These are phyloP conservation scores for Botrytis medusae DNA, from an alignment of 2,329 filamentous ascomycete genomes.

Conservation along the genomic window DNA sequence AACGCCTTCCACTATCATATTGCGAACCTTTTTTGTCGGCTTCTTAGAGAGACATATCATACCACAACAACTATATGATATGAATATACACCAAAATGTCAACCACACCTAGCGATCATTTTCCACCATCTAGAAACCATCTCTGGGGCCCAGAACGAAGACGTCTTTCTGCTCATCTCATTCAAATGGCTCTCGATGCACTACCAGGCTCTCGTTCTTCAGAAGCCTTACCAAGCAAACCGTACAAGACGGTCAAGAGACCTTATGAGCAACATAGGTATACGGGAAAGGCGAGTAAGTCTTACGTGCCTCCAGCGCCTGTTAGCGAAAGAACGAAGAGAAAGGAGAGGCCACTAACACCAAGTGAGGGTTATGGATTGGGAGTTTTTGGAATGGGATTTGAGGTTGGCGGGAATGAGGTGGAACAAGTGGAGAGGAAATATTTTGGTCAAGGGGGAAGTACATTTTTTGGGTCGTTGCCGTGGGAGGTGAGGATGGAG, in stretches of 20 bases:
- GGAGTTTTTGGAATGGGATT: background rate
- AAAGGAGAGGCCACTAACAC: background rate
- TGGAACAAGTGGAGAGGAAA: background rate
- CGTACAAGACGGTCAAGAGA: slow-evolving; percentile 2
- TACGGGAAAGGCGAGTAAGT: slow-evolving; percentile 12
- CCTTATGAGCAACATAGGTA: background rate
- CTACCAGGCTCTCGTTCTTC: slow-evolving; percentile 4
- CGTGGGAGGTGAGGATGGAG: slow-evolving; percentile 16
- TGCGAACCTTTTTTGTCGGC: background rate
- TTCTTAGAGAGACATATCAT: no score
- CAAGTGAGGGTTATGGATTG: background rate
- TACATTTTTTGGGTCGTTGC: background rate
- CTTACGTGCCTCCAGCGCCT: slow-evolving; percentile 12
- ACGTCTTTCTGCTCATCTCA: slow-evolving; percentile 5
- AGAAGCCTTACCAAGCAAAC: background rate
- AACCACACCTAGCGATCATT: background rate
- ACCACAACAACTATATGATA: background rate
- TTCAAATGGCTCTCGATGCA: slow-evolving; percentile 5
- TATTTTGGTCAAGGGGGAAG: slow-evolving; percentile 3
- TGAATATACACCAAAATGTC: background rate
- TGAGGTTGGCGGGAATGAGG: background rate
- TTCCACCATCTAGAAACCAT: background rate
- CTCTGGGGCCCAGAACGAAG: slow-evolving; percentile 12
- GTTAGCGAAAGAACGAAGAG: background rate
- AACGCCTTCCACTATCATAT: background rate